Evolutionary conservation across 371 early-diverging fungal genomes (phyloP), one percentile per base, ranked within the genome.

Genomic region (Mortierella sp.): DNA sequence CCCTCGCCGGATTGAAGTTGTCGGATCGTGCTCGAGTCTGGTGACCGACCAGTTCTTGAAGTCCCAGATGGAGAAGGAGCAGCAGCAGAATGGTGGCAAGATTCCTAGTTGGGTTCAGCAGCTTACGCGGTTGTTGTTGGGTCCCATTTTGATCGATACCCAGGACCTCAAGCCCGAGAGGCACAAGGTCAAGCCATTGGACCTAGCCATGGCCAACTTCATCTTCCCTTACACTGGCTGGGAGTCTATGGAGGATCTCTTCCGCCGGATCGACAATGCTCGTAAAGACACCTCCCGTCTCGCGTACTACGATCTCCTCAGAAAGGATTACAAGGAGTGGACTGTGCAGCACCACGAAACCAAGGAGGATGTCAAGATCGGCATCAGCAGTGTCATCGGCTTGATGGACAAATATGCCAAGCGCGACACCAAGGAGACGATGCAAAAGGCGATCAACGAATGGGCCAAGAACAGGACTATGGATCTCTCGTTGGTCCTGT

Each of bases 321-420:
- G 93, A n/a, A 93, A 93, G 76, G 96, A 96, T 84, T 96, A 95
- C 88, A 96, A 96, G 83, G 93, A 95, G 78, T 94, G 90, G 86
- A 69, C 71, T 9, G 74, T 86, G 5, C 46, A 5, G 10, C 55
- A 77, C 28, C 9, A 71, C n/a, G 8, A 10, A 10, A 77, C 87
- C 40, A 86, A 87, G 4, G 84, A 84, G 77, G 88, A 79, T 2
- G 79, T 92, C 72, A 94, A 86, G 34, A 83, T 93, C 51, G 96
- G 96, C 5, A 94, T 95, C 61, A 90, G 91, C 59, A 91, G 92
- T 61, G 90, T 95, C 1, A 76, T 89, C 16, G 94, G 93, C 89
- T 73, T 89, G 50, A 80, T 95, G n/a, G 59, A 79, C 26, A 91
- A 88, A 28, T 93, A 93, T 91, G 74, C 86, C 1, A 85, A 88